Evolutionary conservation across 2,329 filamentous ascomycete genomes (phyloP), one percentile per base, ranked within the genome.

Genomic region (Macrophomina tecta): DNA sequence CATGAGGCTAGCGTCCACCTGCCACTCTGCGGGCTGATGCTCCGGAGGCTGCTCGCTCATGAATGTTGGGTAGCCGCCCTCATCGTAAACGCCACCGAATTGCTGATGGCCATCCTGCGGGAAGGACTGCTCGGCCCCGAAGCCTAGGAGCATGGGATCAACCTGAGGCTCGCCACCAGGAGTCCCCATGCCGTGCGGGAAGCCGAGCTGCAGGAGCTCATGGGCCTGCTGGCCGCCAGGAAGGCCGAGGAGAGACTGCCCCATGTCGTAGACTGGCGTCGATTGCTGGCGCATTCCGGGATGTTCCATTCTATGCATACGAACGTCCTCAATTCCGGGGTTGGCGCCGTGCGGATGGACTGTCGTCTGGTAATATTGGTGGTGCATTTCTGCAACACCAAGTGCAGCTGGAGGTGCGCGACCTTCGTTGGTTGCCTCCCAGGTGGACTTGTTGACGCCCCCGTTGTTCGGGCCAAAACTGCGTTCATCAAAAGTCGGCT

Each of bases 351-450:
- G 78, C 18, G 80, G 81, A 55, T 83, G 81, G 46, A 83, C 73
- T 3, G 78, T 77, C n/a, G 80, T 79, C 66, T 86, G 83, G 70
- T 85, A 84, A 72, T 86, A 87, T 18, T 67, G 58, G 38, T 81
- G 80, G 65, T 80, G 80, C 58, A 80, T 71, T 49, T 82, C 80
- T 18, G 75, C 75, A 46, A 80, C 77, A 18, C 77, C 77, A 70
- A 85, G 82, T 38, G 81, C 80, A 67, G 79, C 75, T 23, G 84
- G 82, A 64, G 83, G 72, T 4, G 81, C 79, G 65, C 80, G 79
- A 30, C 83, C 82, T 48, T 85, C 84, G 70, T 86, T 85, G 46
- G 77, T 81, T 60, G 80, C 78, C 60, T 85, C 81, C 80, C 85
- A 88, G 1, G 82, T 80, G 2, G 83, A 84, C 68, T 76, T 79